These are phyloP conservation scores for Globisporangium cederbergense DNA, from an alignment of 352 stramenopile species.

Conservation along the genomic window DNA sequence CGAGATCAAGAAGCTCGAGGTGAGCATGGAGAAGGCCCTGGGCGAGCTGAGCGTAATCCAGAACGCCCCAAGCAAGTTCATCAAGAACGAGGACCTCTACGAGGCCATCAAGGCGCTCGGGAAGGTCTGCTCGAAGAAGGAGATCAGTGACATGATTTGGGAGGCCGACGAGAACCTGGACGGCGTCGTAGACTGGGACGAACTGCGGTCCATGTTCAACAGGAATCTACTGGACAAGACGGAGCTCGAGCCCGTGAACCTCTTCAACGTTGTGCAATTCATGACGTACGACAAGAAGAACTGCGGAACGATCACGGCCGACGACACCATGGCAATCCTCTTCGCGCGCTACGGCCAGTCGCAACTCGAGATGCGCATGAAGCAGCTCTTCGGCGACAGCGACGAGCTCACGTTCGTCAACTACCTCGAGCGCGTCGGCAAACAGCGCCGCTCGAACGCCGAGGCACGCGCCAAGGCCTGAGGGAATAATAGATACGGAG, in stretches of 20 bases:
- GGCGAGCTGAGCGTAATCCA: constrained; percentile 54
- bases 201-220: constrained; percentile 96
- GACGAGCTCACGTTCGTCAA: constrained; percentile 79
- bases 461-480: constrained; percentile 51
- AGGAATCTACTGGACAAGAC: constrained; percentile 94
- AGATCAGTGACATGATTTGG: constrained; percentile 98
- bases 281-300: constrained; percentile 97
- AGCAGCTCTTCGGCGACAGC: constrained; percentile 88
- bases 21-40: constrained; percentile 43
- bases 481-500: not conserved
- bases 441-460: constrained; percentile 65
- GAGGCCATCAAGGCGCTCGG: constrained; percentile 92
- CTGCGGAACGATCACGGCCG: constrained; percentile 92
- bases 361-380: constrained; percentile 89
- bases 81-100: constrained; percentile 91
- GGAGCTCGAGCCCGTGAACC: constrained; percentile 92
- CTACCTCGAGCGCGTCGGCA: constrained; percentile 71
- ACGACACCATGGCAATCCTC: constrained; percentile 98
- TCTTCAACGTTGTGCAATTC: constrained; percentile 98
- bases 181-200: constrained; percentile 92
- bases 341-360: constrained; percentile 91
- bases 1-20: constrained; percentile 69
- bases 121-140: constrained; percentile 91
- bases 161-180: constrained; percentile 98
- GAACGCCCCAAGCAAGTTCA: constrained; percentile 57